These are phyloP conservation scores for Didymella segeticola DNA, from an alignment of 2,329 filamentous ascomycete species.

Conservation along the genomic window DNA sequence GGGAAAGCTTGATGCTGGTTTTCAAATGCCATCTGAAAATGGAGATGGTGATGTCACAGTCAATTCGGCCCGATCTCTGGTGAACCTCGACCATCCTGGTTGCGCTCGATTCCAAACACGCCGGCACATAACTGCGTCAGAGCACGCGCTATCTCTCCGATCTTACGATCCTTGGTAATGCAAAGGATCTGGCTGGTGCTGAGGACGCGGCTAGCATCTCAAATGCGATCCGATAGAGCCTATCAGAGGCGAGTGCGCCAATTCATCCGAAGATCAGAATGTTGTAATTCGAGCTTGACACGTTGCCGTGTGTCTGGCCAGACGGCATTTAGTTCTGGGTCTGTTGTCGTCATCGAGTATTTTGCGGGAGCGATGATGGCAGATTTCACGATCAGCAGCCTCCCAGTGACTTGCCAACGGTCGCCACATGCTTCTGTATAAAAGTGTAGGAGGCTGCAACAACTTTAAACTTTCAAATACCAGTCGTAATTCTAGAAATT, in stretches of 20 bases:
- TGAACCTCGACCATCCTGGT: not conserved
- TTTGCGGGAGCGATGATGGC: slow-evolving; percentile 17
- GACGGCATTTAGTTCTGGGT: slow-evolving; percentile 1
- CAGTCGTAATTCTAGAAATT: not conserved
- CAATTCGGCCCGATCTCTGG: not conserved
- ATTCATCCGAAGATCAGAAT: slow-evolving; percentile 18
- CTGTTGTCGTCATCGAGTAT: slow-evolving; percentile 30
- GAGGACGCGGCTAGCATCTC: slow-evolving; percentile 13
- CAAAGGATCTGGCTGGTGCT: slow-evolving; percentile 17
- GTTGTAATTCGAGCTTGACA: slow-evolving; percentile 10
- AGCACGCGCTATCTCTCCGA: slow-evolving; percentile 8
- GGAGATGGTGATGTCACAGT: slow-evolving; percentile 14
- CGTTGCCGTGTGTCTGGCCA: slow-evolving; percentile 20
- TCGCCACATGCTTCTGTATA: slow-evolving; percentile 8
- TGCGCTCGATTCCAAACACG: slow-evolving; percentile 1
- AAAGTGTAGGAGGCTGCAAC: not conserved
- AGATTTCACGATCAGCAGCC: slow-evolving; percentile 7
- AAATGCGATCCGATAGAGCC: slow-evolving; percentile 3
- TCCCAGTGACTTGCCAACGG: not conserved
- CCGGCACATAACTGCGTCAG: slow-evolving; percentile 20
- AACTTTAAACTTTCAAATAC: not conserved
- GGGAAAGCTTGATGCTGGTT: not conserved
- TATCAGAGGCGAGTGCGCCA: slow-evolving; percentile 19
- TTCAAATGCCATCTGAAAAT: not conserved
- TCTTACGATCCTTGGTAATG: slow-evolving; percentile 22